Evolutionary conservation across 306 rosid species (phyloP), one percentile per base, ranked within the genome.

Genomic region (Crotalaria pallida): DNA sequence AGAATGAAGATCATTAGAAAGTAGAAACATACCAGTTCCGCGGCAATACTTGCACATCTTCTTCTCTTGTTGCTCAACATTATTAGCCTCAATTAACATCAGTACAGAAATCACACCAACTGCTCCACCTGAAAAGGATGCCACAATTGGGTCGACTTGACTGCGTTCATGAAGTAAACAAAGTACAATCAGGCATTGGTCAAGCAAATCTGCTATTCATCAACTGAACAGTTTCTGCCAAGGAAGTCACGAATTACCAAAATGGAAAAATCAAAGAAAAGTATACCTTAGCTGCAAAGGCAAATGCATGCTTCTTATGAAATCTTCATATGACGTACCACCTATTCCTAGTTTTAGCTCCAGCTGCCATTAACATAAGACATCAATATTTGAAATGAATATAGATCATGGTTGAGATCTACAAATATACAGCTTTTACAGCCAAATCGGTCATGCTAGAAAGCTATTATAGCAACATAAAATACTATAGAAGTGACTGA

Each of bases 101-200:
- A 94, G 49, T n/a, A 92, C 90, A 17, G 98, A 94, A 81, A 94
- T 83, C 59, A 94, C 97, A 8, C 98, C 98, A 10, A 94, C 97
- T 5, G 98, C 95, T 36, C 98, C 98, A 36, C 98, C 98, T 1
- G 97, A 88, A 80, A 94, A 94, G 29, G 98, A 94, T 22, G 98
- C 97, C 76, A 94, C 96, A 57, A 94, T 94, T 34, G 98, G 98
- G 67, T 94, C 97, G 36, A 94, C 98, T 82, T 94, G 97, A 82
- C 98, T 94, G 90, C 65, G 58, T 58, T 48, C 34, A 58, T 27
- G 70, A 76, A 76, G 73, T 53, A 26, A 79, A 70, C 55, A 73
- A 77, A 75, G 50, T 62, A 13, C 24, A 48, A 69, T 70, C 68
- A 21, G 66, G 67, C 57, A 59, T 47, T 41, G 60, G 24, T 23